Evolutionary conservation across 768 basidiomycete species (phyloP).

Genomic region (Lentinus brumalis): DNA sequence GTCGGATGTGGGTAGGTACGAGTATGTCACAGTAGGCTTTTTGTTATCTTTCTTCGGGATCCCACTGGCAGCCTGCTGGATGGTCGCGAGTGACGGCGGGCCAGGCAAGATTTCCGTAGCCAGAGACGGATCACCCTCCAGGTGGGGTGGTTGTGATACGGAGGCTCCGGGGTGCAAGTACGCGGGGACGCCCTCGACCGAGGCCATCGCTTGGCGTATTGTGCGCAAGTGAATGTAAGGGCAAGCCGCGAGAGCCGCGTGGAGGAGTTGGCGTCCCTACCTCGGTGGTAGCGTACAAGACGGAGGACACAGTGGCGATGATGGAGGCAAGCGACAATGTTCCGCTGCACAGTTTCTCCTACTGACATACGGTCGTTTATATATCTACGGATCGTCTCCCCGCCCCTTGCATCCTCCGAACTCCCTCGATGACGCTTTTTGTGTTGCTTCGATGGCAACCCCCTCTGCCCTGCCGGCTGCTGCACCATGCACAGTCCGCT

Average conservation of each 20-base stretch:
- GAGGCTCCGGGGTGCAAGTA: constrained; percentile 75
- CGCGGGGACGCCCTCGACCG: constrained; percentile 69
- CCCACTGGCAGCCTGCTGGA: constrained; percentile 55
- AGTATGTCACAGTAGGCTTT: constrained; percentile 68
- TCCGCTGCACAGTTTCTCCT: neutral
- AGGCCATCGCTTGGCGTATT: constrained; percentile 54
- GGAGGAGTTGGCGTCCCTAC: neutral
- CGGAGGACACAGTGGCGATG: constrained; percentile 19
- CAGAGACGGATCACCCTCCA: constrained; percentile 78
- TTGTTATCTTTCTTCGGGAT: constrained; percentile 72
- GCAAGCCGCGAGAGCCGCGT: constrained; percentile 4
- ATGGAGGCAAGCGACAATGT: constrained; percentile 18
- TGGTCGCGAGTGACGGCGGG: constrained; percentile 72
- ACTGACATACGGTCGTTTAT: neutral
- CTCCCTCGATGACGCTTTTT: neutral
- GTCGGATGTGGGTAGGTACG: constrained; percentile 83
- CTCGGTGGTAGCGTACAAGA: constrained; percentile 9
- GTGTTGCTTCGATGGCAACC: too few relatives aligned
- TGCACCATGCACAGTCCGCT: too few relatives aligned
- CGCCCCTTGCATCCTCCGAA: neutral
- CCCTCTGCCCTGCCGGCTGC: too few relatives aligned
- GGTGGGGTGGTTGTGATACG: constrained; percentile 75
- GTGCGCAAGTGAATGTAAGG: neutral
- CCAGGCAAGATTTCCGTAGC: constrained; percentile 92
- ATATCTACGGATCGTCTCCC: neutral